Percentiles rank a stretch among this genome's conserved stretches.
These are phyloP conservation scores for Seminavis robusta DNA, from an alignment of 108 stramenopile species.

Conservation along the genomic window DNA sequence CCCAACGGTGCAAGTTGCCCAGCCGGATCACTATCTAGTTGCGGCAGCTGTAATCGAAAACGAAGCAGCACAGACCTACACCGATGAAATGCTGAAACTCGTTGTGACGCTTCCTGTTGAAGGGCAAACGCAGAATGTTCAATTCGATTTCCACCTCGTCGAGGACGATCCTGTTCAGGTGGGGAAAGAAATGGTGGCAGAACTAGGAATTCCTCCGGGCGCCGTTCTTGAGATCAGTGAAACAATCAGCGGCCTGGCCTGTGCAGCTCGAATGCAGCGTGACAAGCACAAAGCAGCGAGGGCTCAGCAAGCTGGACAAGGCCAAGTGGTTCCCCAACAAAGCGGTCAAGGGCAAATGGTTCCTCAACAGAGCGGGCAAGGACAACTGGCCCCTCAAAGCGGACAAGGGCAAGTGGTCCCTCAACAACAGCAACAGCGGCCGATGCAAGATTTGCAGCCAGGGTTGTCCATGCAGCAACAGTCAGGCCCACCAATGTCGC, in stretches of 20 bases:
- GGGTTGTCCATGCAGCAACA: constrained; percentile 6
- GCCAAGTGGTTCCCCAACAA: background rate
- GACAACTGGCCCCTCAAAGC: constrained; percentile 2
- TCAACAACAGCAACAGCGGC: constrained; percentile 27
- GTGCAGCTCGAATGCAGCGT: constrained; percentile 68
- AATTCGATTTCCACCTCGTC: constrained; percentile 84
- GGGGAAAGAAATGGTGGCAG: constrained; percentile 85
- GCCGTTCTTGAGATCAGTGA: constrained; percentile 81
- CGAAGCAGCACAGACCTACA: constrained; percentile 42
- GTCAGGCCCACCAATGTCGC: constrained; percentile 7
- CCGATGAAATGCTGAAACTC: constrained; percentile 73
- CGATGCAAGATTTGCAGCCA: background rate
- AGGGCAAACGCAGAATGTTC: constrained; percentile 74
- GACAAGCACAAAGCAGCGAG: constrained; percentile 38
- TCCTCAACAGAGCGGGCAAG: background rate
- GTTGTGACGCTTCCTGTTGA: constrained; percentile 74
- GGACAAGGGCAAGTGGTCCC: background rate
- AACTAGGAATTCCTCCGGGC: constrained; percentile 73
- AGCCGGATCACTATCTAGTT: constrained; percentile 46
- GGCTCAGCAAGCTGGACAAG: background rate
- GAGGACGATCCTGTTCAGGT: constrained; percentile 85
- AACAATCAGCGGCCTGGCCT: constrained; percentile 80
- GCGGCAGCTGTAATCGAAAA: constrained; percentile 58
- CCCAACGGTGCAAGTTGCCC: too few relatives aligned
- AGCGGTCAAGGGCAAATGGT: background rate